phyloP scores from a whole-genome alignment of 805 yeast species.

The Ogataea salicorniae region DNA sequence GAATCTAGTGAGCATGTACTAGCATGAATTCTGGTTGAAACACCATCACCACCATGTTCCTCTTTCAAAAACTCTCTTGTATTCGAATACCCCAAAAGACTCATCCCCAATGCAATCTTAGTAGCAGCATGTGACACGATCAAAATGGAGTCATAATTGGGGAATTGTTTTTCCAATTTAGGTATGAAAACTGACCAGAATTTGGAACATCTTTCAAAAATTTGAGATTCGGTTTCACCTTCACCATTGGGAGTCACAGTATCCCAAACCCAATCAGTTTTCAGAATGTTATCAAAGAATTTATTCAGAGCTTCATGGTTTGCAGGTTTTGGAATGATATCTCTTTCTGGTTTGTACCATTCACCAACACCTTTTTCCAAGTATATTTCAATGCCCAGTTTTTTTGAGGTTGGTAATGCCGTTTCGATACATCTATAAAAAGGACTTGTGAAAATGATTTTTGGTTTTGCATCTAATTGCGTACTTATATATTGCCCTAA shows the following conservation, averaged over 20 bases:
- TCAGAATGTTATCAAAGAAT: slow-evolving; percentile 46
- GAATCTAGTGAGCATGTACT: slow-evolving; percentile 84
- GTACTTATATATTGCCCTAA: slow-evolving; percentile 57
- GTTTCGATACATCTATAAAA: slow-evolving; percentile 90
- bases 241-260: slow-evolving; percentile 63
- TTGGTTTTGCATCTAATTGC: slow-evolving; percentile 48
- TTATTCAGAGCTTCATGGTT: slow-evolving; percentile 39
- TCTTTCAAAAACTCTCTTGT: slow-evolving; percentile 49
- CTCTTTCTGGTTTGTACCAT: slow-evolving; percentile 76
- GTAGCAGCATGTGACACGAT: slow-evolving; percentile 94
- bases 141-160: slow-evolving; percentile 57
- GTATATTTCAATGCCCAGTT: slow-evolving; percentile 51
- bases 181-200: slow-evolving; percentile 58
- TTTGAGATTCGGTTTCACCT: slow-evolving; percentile 76
- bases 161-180: slow-evolving; percentile 49
- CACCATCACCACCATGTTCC: slow-evolving; percentile 36
- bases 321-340: slow-evolving; percentile 67
- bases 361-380: slow-evolving; percentile 88
- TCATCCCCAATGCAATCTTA: slow-evolving; percentile 81
- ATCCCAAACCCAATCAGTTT: slow-evolving; percentile 42
- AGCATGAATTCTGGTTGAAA: slow-evolving; percentile 45
- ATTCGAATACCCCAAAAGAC: slow-evolving; percentile 48
- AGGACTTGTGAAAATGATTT: slow-evolving; percentile 72
- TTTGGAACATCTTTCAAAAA: slow-evolving; percentile 52
- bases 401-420: slow-evolving; percentile 59